A percentile compares a stretch with the other conserved stretches of the same genome.
These are phyloP conservation scores for Aureobasidium musti DNA, from an alignment of 2,329 filamentous ascomycete genomes.

Conservation along the genomic window DNA sequence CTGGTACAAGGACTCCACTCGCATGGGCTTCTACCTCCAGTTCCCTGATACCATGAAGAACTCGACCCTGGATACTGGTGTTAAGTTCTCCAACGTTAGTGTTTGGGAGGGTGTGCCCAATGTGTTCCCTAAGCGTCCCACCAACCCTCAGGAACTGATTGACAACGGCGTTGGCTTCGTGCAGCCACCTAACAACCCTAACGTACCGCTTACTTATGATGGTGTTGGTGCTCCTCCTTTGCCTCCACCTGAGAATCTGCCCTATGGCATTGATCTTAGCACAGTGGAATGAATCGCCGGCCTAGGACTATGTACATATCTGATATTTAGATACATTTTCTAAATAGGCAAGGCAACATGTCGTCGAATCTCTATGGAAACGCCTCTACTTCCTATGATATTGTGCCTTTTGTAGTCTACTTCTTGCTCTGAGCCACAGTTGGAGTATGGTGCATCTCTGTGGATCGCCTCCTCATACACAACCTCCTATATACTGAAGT, in stretches of 20 bases:
- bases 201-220: slow-evolving; percentile 21
- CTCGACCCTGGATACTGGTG: slow-evolving; percentile 2
- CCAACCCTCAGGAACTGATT: not conserved
- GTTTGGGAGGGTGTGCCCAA: slow-evolving; percentile 26
- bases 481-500: too few species aligned
- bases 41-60: not conserved
- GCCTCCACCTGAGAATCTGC: slow-evolving; percentile 11
- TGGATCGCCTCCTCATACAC: too few species aligned
- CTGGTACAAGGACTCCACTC: slow-evolving; percentile 24
- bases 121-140: slow-evolving; percentile 16
- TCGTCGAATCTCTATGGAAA: too few species aligned
- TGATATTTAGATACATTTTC: too few species aligned
- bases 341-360: too few species aligned
- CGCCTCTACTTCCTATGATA: too few species aligned
- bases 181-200: slow-evolving; percentile 16
- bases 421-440: too few species aligned
- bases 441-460: too few species aligned
- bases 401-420: too few species aligned
- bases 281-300: too few species aligned
- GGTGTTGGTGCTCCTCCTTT: slow-evolving; percentile 23
- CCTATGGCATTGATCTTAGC: slow-evolving; percentile 5
- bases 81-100: slow-evolving; percentile 17
- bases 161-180: slow-evolving; percentile 15
- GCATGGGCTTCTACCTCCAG: slow-evolving; percentile 28
- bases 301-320: too few species aligned